Evolutionary conservation across 768 basidiomycete genomes (phyloP).

Genomic region (Collybia sordida): DNA sequence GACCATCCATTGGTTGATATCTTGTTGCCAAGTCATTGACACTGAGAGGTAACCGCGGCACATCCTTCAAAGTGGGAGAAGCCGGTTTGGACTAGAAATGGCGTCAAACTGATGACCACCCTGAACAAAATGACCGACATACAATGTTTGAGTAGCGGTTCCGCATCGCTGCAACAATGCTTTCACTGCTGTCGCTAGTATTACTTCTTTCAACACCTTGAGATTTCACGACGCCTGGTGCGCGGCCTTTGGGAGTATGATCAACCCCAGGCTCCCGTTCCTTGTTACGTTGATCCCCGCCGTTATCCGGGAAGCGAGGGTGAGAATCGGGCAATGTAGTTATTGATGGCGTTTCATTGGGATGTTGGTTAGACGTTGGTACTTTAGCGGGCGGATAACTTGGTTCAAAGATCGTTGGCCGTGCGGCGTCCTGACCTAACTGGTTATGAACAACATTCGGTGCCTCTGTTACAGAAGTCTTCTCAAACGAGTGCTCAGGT

Average conservation of each 20-base stretch:
- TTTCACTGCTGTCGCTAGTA: slow-evolving; percentile 51
- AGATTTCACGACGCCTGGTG: slow-evolving; percentile 27
- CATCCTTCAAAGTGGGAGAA: slow-evolving; percentile 58
- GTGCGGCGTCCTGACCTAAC: background rate
- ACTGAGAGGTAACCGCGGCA: slow-evolving; percentile 62
- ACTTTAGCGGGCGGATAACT: background rate
- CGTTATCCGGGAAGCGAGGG: background rate
- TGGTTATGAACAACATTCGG: background rate
- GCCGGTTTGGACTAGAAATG: slow-evolving; percentile 38
- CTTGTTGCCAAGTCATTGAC: slow-evolving; percentile 64
- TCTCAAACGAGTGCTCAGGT: background rate
- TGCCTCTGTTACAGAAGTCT: background rate
- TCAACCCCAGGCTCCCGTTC: slow-evolving; percentile 34
- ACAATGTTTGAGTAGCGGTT: slow-evolving; percentile 61
- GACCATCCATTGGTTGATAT: slow-evolving; percentile 49
- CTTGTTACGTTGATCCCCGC: slow-evolving; percentile 16
- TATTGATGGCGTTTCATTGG: background rate
- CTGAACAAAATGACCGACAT: slow-evolving; percentile 21
- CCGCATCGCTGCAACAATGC: slow-evolving; percentile 69
- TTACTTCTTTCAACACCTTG: slow-evolving; percentile 48
- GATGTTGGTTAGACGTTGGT: background rate
- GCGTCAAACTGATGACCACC: slow-evolving; percentile 6
- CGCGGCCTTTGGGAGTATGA: slow-evolving; percentile 22
- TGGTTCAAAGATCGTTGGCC: background rate
- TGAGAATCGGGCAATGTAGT: background rate